phyloP scores from a whole-genome alignment of 768 basidiomycete species.

The Trametes sanguinea region DNA sequence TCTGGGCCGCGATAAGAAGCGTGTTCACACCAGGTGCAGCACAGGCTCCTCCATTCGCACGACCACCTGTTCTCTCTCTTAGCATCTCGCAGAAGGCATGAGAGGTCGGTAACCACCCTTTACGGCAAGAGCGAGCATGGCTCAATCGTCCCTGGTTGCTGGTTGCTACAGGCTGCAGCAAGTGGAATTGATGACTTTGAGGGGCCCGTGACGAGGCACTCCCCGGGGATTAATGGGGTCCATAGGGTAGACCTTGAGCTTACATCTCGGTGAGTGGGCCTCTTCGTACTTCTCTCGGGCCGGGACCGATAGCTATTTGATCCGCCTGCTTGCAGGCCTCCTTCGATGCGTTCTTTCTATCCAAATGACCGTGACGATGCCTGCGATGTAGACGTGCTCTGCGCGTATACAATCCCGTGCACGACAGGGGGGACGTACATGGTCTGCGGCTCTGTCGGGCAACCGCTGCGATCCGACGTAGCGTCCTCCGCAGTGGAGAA shows the following conservation, averaged over 20 bases:
- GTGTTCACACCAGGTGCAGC: constrained; percentile 8
- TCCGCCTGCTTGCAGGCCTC: constrained; percentile 8
- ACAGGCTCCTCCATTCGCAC: not conserved
- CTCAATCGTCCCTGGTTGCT: not conserved
- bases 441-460: constrained; percentile 2
- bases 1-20: not conserved
- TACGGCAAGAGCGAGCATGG: constrained; percentile 2
- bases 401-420: not conserved
- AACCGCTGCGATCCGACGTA: not conserved
- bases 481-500: not conserved
- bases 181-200: not conserved
- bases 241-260: not conserved
- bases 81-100: not conserved
- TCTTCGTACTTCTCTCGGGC: constrained; percentile 11
- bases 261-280: constrained; percentile 7
- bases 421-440: not conserved
- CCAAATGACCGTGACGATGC: not conserved
- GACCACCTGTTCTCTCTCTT: not conserved
- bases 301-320: constrained; percentile 9
- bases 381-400: not conserved
- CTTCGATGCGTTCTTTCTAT: not conserved
- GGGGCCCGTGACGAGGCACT: not conserved
- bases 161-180: not conserved
- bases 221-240: not conserved
- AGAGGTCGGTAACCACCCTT: constrained; percentile 10